Evolutionary conservation across 768 basidiomycete genomes (phyloP), one percentile per base, ranked within the genome.

Genomic region (Tylopilus intermedius): DNA sequence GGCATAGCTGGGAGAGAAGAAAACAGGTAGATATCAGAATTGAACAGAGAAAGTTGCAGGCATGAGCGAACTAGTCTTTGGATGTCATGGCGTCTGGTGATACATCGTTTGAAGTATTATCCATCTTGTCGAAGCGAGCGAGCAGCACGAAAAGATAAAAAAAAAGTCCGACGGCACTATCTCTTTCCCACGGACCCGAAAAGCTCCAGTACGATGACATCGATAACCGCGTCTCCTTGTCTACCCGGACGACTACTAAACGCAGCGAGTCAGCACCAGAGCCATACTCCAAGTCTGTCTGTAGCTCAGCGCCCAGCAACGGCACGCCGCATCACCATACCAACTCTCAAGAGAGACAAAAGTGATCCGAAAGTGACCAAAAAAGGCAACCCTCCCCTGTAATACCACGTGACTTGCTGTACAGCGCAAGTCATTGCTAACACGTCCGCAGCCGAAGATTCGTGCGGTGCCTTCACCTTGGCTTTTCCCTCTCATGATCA

Each of bases 1-100:
- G 52, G 92, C 92, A 78, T 94, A 93, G 76, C 90, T 93, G 72
- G 60, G 64, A 57, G 64, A 60, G 65, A 67, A 63, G 61, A 67
- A 62, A 69, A 70, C 65, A 61, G 62, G 48, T 52, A 45, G 38
- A 56, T 56, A 67, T 79, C 61, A 78, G 73, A 74, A 64, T 62
- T 60, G 53, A 65, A 62, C 47, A 45, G 59, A 45, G 45, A 55
- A 67, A 56, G 56, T 56, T 30, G 62, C 54, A 58, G 60, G 58
- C 55, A 46, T 62, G 66, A 76, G 77, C 82, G 78, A 79, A 87
- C 89, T 92, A 92, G 80, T 92, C 89, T 77, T 78, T 80, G 24
- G 89, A 92, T 46, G 89, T 92, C 89, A 92, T 88, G 58, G 79
- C 75, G 37, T 74, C 74, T 30, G 66, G 26, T 47, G 50, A 45